Evolutionary conservation across 2,329 filamentous ascomycete genomes (phyloP).

Genomic region (Plenodomus tracheiphilus): DNA sequence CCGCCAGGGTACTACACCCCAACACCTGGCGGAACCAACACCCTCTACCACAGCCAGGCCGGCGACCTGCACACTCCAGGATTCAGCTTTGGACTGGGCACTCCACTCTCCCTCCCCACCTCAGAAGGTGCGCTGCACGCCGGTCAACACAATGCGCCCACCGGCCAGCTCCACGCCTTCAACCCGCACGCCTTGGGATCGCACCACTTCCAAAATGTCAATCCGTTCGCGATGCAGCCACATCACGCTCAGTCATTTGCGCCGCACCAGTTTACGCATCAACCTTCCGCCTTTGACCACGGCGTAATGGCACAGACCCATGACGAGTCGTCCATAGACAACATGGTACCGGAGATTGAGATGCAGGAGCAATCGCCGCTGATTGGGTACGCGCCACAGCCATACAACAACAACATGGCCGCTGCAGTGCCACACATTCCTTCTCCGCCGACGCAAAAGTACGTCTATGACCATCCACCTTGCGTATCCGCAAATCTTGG

Average conservation of each 20-base stretch:
- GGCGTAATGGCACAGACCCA: conserved; percentile 66
- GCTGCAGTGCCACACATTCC: conserved; percentile 38
- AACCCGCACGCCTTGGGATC: conserved; percentile 51
- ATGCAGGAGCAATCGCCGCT: conserved; percentile 66
- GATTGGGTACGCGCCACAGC: conserved; percentile 59
- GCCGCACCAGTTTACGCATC: conserved; percentile 78
- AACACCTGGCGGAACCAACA: conserved; percentile 78
- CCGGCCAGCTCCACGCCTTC: conserved; percentile 66
- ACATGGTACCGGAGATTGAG: conserved; percentile 57
- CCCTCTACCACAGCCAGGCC: conserved; percentile 79
- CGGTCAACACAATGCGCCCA: conserved; percentile 51
- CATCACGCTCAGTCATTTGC: conserved; percentile 62
- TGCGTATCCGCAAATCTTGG: background rate
- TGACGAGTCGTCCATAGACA: conserved; percentile 65
- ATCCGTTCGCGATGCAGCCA: conserved; percentile 67
- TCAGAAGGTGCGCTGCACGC: conserved; percentile 67
- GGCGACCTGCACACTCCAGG: conserved; percentile 86
- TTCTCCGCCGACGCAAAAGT: conserved; percentile 52
- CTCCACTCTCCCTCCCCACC: conserved; percentile 79
- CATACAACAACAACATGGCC: conserved; percentile 53
- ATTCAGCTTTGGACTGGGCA: conserved; percentile 73
- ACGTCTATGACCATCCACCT: conserved; percentile 23
- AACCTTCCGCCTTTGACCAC: conserved; percentile 74
- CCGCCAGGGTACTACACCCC: conserved; percentile 85
- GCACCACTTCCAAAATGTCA: conserved; percentile 63